A percentile compares a stretch with the other conserved stretches of the same genome.
These are phyloP conservation scores for Ogataea saltuana DNA, from an alignment of 805 yeast species.

Conservation along the genomic window DNA sequence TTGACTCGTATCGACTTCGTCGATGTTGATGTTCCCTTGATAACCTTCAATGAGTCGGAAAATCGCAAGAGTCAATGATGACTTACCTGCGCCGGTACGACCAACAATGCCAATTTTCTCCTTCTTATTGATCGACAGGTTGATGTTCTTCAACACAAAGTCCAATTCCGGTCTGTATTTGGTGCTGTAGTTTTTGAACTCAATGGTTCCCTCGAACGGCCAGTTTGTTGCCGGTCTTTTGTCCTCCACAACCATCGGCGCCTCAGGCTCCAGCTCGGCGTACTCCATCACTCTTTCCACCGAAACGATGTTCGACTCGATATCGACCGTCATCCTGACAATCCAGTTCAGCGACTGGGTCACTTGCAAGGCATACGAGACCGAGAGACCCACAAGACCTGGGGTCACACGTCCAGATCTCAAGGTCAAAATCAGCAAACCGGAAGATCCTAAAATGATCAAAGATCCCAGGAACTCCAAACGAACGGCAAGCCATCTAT, in stretches of 20 bases:
- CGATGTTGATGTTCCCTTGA: conserved; percentile 65
- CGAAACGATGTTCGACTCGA: conserved; percentile 92
- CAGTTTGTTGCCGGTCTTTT: conserved; percentile 65
- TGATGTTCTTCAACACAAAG: conserved; percentile 69
- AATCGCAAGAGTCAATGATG: conserved; percentile 79
- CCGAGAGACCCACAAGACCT: conserved; percentile 91
- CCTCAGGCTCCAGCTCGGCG: conserved; percentile 62
- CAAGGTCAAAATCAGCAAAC: conserved; percentile 71
- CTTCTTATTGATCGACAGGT: conserved; percentile 60
- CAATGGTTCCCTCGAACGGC: conserved; percentile 73
- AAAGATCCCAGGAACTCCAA: conserved; percentile 88
- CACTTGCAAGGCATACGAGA: conserved; percentile 88
- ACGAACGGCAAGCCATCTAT: conserved; percentile 97
- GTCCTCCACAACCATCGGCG: conserved; percentile 53
- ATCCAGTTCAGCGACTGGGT: conserved; percentile 96
- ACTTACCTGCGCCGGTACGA: conserved; percentile 95
- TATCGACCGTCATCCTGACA: conserved; percentile 98
- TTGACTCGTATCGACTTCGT: conserved; percentile 60
- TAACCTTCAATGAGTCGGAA: conserved; percentile 81
- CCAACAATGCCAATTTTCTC: conserved; percentile 97
- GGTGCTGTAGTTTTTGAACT: conserved; percentile 74
- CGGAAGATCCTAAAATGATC: conserved; percentile 84
- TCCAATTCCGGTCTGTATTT: conserved; percentile 82
- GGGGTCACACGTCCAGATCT: conserved; percentile 72
- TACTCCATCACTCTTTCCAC: conserved; percentile 70